Percentiles rank a stretch among this genome's conserved stretches.
Evolutionary conservation across 768 basidiomycete genomes (phyloP).

Genomic region (Asterophora parasitica): DNA sequence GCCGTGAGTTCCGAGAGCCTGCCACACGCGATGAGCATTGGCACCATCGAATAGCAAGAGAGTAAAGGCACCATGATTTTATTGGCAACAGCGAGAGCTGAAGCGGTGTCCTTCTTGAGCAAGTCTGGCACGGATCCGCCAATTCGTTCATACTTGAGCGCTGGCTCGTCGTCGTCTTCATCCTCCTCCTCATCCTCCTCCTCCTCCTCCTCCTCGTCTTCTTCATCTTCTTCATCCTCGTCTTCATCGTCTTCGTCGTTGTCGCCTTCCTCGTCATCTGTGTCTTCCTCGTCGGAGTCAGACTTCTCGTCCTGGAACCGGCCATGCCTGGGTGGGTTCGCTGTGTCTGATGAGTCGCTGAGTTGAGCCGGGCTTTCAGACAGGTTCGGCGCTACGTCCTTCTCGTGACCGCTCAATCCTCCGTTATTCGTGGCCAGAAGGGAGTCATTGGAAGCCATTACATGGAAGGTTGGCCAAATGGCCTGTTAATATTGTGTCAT

Average conservation of each 20-base stretch:
- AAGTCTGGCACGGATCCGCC: conserved; percentile 68
- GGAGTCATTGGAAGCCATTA: conserved; percentile 11
- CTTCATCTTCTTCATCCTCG: conserved; percentile 18
- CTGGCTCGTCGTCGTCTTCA: conserved; percentile 82
- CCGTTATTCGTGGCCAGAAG: conserved; percentile 1
- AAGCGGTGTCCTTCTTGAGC: conserved; percentile 86
- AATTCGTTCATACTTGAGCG: conserved; percentile 86
- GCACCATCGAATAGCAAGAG: background rate
- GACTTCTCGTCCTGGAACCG: too few relatives aligned
- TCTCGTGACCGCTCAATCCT: conserved; percentile 4
- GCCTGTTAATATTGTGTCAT: too few relatives aligned
- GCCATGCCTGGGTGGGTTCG: background rate
- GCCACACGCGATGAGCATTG: conserved; percentile 11
- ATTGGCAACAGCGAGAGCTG: conserved; percentile 71
- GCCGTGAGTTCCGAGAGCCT: conserved; percentile 91
- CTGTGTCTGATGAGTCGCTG: background rate
- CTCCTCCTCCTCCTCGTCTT: conserved; percentile 39
- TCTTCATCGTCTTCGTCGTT: conserved; percentile 20
- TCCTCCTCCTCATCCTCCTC: conserved; percentile 53
- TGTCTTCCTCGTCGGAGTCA: conserved; percentile 21
- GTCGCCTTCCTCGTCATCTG: conserved; percentile 17
- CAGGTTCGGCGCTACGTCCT: background rate
- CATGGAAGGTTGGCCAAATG: conserved; percentile 3
- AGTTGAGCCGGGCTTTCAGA: background rate
- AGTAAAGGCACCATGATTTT: conserved; percentile 55